Base-by-base conservation (phyloP, 2,329 filamentous ascomycete species). In the Lachnellula arida region DNA sequence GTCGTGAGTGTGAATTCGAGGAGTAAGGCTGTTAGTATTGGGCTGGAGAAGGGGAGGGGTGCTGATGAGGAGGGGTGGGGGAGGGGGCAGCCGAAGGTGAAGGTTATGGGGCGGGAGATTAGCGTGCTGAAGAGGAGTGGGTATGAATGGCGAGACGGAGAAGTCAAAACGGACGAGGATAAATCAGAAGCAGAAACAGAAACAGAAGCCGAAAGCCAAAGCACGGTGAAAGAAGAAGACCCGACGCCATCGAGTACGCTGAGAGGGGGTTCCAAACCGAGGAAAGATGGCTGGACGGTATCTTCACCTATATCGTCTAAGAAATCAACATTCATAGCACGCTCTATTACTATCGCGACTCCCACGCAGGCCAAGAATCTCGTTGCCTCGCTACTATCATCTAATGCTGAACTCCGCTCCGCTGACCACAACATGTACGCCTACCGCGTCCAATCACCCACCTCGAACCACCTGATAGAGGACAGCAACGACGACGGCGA, bases 1-100 rank as follows among this genome's bases (percentile, higher is more conserved):
- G 85, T 94, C 1, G 88, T 95, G 15, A 92, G 89, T 68, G 84
- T 85, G 28, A 94, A 93, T 67, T 91, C 88, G 58, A 81, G 85
- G 61, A 84, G 82, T 37, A 92, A 92, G 72, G 91, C 91, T 9
- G 78, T 86, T 28, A 87, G 81, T 60, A 73, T 96, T 32, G 91
- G 91, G 0, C 75, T 96, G 19, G 84, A 88, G 59, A 81, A 77
- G 50, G 82, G 82, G 0, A 59, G 79, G 7, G 79, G 78, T 39
- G 86, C 84, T 0, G 87, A 89, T 46, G 82, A 89, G 40, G 82
- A 88, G 65, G 85, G 84, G 0, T 88, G 87, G 78, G 87, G 86
- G 0, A 42, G 32, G 14, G 89, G 90, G 0, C 89, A 94, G 70
- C 89, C 90, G 0, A 79, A 80, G 28, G 77, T 93, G 3, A 84